phyloP scores from a whole-genome alignment of 768 basidiomycete genomes.

The Rickenella mellea region DNA sequence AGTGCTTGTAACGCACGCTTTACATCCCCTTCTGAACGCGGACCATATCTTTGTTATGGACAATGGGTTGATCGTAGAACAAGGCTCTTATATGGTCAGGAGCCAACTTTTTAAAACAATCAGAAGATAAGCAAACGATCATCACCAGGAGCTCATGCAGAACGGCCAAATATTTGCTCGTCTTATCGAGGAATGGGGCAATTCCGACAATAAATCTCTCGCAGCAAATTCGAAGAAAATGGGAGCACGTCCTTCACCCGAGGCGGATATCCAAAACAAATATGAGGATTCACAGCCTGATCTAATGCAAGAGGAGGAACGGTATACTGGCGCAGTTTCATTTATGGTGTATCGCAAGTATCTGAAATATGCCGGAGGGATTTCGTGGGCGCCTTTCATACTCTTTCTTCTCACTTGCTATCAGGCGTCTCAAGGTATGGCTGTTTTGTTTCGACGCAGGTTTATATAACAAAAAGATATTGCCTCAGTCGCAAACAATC shows the following conservation, averaged over 20 bases:
- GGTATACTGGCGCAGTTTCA: conserved; percentile 40
- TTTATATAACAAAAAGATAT: neutral
- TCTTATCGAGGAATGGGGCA: conserved; percentile 31
- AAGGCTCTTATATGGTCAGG: conserved; percentile 26
- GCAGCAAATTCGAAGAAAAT: conserved; percentile 17
- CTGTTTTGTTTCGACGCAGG: neutral
- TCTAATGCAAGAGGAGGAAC: no score
- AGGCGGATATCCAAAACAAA: conserved; percentile 15
- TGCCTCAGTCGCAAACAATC: conserved; percentile 19
- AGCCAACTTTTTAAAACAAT: conserved; percentile 1
- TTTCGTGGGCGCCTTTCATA: conserved; percentile 36
- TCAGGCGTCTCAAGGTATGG: conserved; percentile 42
- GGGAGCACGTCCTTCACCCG: conserved; percentile 5
- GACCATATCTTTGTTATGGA: conserved; percentile 19
- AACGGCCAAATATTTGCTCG: conserved; percentile 22
- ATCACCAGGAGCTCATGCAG: conserved; percentile 21
- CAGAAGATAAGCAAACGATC: conserved; percentile 3
- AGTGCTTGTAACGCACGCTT: conserved; percentile 21
- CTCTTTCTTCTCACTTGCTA: conserved; percentile 31
- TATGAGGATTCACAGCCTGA: conserved; percentile 25
- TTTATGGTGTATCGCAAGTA: conserved; percentile 42
- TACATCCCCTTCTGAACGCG: conserved; percentile 11
- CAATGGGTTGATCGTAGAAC: conserved; percentile 20
- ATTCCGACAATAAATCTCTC: conserved; percentile 17
- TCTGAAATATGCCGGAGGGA: conserved; percentile 35